Conservation (phyloP, 1,139 yeast species). For the Wickerhamiella infanticola region DNA sequence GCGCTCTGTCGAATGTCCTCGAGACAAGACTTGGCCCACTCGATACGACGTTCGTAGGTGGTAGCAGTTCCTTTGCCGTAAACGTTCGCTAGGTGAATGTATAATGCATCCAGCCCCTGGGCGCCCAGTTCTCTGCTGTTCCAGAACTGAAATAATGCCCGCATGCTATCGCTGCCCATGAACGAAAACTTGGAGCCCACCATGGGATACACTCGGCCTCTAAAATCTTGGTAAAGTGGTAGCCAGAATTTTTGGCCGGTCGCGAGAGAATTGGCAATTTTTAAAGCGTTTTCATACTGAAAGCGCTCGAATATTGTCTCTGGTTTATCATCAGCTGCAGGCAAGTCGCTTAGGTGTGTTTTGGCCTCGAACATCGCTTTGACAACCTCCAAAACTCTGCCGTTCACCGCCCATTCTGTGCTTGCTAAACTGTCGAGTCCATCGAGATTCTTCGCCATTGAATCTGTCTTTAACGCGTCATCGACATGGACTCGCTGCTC, state of each 20-base stretch:
- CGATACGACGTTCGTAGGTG: slow-evolving; percentile 37
- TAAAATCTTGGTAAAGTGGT: slow-evolving; percentile 70
- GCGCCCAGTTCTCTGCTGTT: slow-evolving; percentile 44
- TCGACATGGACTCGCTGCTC: slow-evolving; percentile 70
- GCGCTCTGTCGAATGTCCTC: slow-evolving; percentile 38
- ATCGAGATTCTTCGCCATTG: slow-evolving; percentile 43
- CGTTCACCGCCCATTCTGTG: slow-evolving; percentile 81
- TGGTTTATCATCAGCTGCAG: slow-evolving; percentile 27
- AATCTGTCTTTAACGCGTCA: slow-evolving; percentile 56
- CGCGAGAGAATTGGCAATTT: slow-evolving; percentile 65
- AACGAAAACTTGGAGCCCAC: slow-evolving; percentile 44
- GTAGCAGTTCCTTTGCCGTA: slow-evolving; percentile 44
- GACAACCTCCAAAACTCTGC: slow-evolving; percentile 44
- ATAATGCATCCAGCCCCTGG: slow-evolving; percentile 45
- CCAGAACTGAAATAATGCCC: slow-evolving; percentile 51
- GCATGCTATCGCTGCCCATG: slow-evolving; percentile 47
- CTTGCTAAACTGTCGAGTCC: slow-evolving; percentile 74
- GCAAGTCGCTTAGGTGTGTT: slow-evolving; percentile 54
- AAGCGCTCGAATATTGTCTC: slow-evolving; percentile 39
- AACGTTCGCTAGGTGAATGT: slow-evolving; percentile 52
- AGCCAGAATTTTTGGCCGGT: slow-evolving; percentile 53
- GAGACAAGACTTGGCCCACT: slow-evolving; percentile 36
- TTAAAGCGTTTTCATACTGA: slow-evolving; percentile 37
- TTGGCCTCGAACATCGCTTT: slow-evolving; percentile 69
- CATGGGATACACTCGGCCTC: slow-evolving; percentile 79